Conservation (phyloP, 2,329 filamentous ascomycete genomes). For the Paecilomyces fulvus region DNA sequence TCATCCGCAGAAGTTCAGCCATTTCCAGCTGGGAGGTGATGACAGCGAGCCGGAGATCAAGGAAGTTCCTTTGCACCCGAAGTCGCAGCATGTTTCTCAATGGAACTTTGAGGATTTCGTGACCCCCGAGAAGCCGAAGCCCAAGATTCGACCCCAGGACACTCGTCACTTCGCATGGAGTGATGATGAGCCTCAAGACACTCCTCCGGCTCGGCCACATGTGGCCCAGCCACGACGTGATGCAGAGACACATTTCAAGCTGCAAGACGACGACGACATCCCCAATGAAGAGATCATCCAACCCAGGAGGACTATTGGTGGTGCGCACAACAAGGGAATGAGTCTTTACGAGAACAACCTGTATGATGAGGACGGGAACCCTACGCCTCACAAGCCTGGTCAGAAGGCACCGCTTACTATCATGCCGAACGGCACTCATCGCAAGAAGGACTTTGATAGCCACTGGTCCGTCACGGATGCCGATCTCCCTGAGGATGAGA, state of each 20-base stretch:
- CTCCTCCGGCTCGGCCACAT: constrained; percentile 44
- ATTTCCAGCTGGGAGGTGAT: constrained; percentile 39
- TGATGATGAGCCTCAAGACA: constrained; percentile 45
- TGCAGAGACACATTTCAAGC: constrained; percentile 73
- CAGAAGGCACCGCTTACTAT: constrained; percentile 48
- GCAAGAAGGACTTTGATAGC: constrained; percentile 65
- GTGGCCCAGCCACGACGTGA: constrained; percentile 66
- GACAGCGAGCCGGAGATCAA: constrained; percentile 21
- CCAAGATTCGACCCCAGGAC: constrained; percentile 58
- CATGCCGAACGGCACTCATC: constrained; percentile 64
- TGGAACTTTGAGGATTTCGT: constrained; percentile 86
- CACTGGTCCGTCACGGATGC: constrained; percentile 70
- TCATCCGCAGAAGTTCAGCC: constrained; percentile 70
- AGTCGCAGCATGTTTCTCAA: constrained; percentile 53
- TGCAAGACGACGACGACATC: constrained; percentile 67
- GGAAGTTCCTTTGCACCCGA: constrained; percentile 16
- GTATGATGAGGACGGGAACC: constrained; percentile 53
- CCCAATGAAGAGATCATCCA: constrained; percentile 42
- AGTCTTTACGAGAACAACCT: constrained; percentile 72
- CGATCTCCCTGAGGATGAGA: constrained; percentile 19
- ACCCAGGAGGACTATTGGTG: constrained; percentile 29
- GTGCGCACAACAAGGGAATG: constrained; percentile 58
- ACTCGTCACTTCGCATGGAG: constrained; percentile 69
- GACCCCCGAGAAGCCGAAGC: constrained; percentile 68
- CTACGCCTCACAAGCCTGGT: constrained; percentile 10